Evolutionary conservation across 2,329 filamentous ascomycete genomes (phyloP), one percentile per base, ranked within the genome.

Genomic region (Aspergillus hortae): DNA sequence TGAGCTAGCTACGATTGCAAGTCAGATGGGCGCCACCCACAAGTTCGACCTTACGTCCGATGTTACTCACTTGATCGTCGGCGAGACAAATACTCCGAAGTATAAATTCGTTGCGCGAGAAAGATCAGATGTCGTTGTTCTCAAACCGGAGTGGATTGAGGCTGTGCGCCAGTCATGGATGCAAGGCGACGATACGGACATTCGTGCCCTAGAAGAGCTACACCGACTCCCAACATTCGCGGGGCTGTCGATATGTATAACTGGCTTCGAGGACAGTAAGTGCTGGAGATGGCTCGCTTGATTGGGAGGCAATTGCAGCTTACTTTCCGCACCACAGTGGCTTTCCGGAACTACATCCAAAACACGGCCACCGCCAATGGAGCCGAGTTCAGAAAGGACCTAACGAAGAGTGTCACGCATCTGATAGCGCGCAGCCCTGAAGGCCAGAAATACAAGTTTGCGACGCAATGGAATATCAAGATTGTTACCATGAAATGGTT

Each of bases 51-150:
- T 99, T 42, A 97, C 92, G n/a, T 89, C 89, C 51, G 90, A 96
- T 69, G 90, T 95, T 44, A 97, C 94, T 4, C 94, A 99, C 75
- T 84, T 99, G 44, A 82, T 99, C 57, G 90, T 96, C 56, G 94
- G 92, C 68, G 86, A 89, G 63, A 88, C 90, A 64, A 84, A 92
- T 67, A 97, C 92, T 1, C 84, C 88, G 46, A 99, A 99, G 72
- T 99, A 99, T 74, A 88, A 86, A 70, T 96, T 95, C 77, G 92
- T 97, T 64, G 94, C 92, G 49, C 89, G 87, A 66, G 88, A 92
- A 68, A 83, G 94, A 48, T 85, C 87, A 44, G 94, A 99, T 65
- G 86, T 99, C 64, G 85, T 84, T 67, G 86, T 91, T 46, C 86
- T 99, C 75, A 83, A 83, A 41, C 83, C 87, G n/a, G 81, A 83